phyloP scores from a whole-genome alignment of 2,329 filamentous ascomycete genomes.

The Daldinia eschscholtzii region DNA sequence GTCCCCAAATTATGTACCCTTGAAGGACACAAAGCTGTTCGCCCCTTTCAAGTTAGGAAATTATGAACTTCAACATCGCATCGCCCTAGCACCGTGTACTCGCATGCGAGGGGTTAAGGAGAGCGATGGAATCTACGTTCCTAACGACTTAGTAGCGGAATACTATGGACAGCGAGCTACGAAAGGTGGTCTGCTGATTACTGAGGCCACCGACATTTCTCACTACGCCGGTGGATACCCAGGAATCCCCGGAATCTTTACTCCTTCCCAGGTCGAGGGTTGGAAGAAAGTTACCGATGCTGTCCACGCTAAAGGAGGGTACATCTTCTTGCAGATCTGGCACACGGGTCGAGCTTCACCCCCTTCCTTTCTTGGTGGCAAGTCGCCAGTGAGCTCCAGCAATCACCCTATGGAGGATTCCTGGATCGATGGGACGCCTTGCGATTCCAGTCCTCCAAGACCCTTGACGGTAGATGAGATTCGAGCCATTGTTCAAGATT shows the following conservation, averaged over 20 bases:
- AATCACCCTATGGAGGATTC: slow-evolving; percentile 51
- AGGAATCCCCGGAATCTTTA: slow-evolving; percentile 67
- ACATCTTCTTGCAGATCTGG: slow-evolving; percentile 72
- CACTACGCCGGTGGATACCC: slow-evolving; percentile 61
- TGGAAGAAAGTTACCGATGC: slow-evolving; percentile 70
- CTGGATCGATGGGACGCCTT: slow-evolving; percentile 50
- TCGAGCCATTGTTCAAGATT: slow-evolving; percentile 70
- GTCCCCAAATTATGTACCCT: slow-evolving; percentile 23
- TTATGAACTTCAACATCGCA: slow-evolving; percentile 53
- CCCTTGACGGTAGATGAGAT: slow-evolving; percentile 77
- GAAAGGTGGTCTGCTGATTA: slow-evolving; percentile 61
- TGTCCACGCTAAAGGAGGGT: slow-evolving; percentile 69
- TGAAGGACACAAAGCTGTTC: slow-evolving; percentile 52
- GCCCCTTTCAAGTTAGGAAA: slow-evolving; percentile 53
- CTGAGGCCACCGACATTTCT: slow-evolving; percentile 67
- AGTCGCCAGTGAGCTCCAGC: slow-evolving; percentile 46
- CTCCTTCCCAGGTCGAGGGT: slow-evolving; percentile 62
- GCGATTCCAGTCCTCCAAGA: slow-evolving; percentile 60
- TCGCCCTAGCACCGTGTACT: slow-evolving; percentile 54
- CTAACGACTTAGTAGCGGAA: slow-evolving; percentile 48
- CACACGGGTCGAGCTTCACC: slow-evolving; percentile 66
- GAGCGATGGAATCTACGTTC: slow-evolving; percentile 53
- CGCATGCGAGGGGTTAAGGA: slow-evolving; percentile 52
- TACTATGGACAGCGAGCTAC: slow-evolving; percentile 47
- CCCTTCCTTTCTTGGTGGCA: slow-evolving; percentile 34